These are phyloP conservation scores for Phytophthora uliginosa DNA, from an alignment of 352 stramenopile species.

Conservation along the genomic window DNA sequence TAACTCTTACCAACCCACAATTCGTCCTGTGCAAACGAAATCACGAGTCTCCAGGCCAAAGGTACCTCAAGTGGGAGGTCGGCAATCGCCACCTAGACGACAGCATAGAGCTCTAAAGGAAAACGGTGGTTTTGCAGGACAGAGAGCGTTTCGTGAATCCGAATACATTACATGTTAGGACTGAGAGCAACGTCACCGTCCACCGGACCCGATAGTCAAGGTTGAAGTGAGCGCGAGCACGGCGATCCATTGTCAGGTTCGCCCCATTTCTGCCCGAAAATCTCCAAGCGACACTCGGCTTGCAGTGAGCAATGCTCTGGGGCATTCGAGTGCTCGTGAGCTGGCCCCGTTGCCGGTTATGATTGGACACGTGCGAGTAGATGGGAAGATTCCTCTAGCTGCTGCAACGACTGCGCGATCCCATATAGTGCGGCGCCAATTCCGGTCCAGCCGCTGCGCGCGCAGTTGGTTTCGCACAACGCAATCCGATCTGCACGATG, in stretches of 20 bases:
- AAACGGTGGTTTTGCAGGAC: background rate
- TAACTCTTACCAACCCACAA: too few species aligned
- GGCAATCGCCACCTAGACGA: too few species aligned
- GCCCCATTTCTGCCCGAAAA: slow-evolving; percentile 2
- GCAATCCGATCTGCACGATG: background rate
- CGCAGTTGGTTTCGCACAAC: background rate
- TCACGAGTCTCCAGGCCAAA: background rate
- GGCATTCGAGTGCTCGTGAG: background rate
- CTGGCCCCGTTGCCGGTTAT: background rate
- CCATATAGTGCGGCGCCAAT: background rate
- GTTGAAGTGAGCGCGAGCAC: slow-evolving; percentile 3
- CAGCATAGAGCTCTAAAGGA: background rate
- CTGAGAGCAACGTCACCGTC: background rate
- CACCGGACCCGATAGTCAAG: background rate
- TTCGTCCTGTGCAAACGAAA: too few species aligned
- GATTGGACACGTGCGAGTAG: slow-evolving; percentile 1
- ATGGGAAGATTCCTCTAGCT: slow-evolving; percentile 7
- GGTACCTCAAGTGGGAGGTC: background rate
- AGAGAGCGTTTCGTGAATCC: too few species aligned
- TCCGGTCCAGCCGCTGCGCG: background rate
- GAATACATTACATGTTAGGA: too few species aligned
- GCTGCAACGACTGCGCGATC: slow-evolving; percentile 1
- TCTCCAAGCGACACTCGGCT: slow-evolving; percentile 1
- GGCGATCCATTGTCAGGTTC: background rate
- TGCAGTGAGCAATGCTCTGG: background rate